Base-by-base conservation (phyloP, 345 rosid species). In the Noccaea caerulescens region DNA sequence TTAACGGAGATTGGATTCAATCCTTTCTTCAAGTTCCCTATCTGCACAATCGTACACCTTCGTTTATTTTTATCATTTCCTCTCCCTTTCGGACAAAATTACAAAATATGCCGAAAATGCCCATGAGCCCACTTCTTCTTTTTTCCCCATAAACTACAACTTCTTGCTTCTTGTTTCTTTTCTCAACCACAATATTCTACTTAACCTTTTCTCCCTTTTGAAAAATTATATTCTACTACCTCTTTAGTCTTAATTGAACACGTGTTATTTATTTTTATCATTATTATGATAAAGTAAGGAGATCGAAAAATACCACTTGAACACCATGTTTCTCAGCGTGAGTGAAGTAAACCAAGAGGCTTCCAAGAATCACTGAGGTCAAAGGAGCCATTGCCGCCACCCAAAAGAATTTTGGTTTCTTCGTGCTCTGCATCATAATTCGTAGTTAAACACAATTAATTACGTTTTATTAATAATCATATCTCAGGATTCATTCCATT, bases 281-380 rank as follows among this genome's bases (percentile, higher is more conserved):
- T 55, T 39, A 3, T 52, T 6, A 11, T 10, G 33, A 23, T 13
- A 16, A 47, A 20, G 8, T 46, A 57, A 49, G 4, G 43, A 59
- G 32, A 51, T 33, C 3, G 49, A 44, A 27, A 13, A 69, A 61
- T 55, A 89, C 99, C 96, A 94, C 99, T 84, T 84, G 89, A 50
- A 94, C 91, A 27, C 98, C 99, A 73, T 92, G 97, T 77, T 76
- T 92, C 79, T 94, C 99, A 25, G 98, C 99, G 53, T 88, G 91
- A 14, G 92, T 84, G 72, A 92, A 67, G 72, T 87, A 90, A 50
- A 86, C 98, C 59, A 94, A 87, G 14, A 92, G 49, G 75, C 98
- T 94, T 59, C 97, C 99, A 69, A 94, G 68, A 49, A 94, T 71
- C 18, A 94, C 89, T 2, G 98, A 84, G 5, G 94, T 87, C 69